Percentiles rank a stretch among this genome's conserved stretches.
Conservation (phyloP, 805 yeast genomes). For the Candida golubevii region DNA sequence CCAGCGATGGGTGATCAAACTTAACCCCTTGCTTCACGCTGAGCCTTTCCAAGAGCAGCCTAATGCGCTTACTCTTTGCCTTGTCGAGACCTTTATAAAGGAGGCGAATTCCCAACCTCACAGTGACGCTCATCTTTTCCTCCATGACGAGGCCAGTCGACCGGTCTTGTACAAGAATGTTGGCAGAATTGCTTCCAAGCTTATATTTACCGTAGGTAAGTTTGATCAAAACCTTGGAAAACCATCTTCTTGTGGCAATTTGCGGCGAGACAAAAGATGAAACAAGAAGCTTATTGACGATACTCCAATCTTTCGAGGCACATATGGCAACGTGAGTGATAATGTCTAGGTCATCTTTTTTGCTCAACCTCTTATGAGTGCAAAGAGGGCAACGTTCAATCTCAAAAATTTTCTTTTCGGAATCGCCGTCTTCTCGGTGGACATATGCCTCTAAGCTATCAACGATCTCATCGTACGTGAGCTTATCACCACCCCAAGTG, state of each 20-base stretch:
- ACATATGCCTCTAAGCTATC: constrained; percentile 44
- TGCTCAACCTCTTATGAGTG: constrained; percentile 50
- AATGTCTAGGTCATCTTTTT: constrained; percentile 58
- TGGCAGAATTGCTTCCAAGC: constrained; percentile 83
- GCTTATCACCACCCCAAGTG: constrained; percentile 52
- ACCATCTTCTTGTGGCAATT: constrained; percentile 87
- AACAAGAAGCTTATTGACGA: constrained; percentile 57
- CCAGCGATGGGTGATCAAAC: constrained; percentile 70
- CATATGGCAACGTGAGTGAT: constrained; percentile 89
- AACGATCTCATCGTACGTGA: constrained; percentile 43
- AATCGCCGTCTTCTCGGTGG: constrained; percentile 12
- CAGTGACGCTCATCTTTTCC: constrained; percentile 87
- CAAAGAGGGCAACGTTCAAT: constrained; percentile 81
- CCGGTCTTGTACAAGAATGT: constrained; percentile 90
- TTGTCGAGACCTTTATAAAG: constrained; percentile 70
- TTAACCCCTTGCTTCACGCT: constrained; percentile 80
- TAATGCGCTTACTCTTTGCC: constrained; percentile 56
- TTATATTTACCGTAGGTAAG: constrained; percentile 84
- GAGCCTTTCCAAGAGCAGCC: constrained; percentile 56
- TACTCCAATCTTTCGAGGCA: constrained; percentile 70
- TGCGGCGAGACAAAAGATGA: constrained; percentile 73
- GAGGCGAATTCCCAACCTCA: constrained; percentile 80
- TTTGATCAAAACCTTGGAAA: constrained; percentile 73
- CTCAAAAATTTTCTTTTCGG: constrained; percentile 44
- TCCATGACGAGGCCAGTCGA: constrained; percentile 84